Conservation (phyloP, 108 stramenopile species). For the Cylindrotheca closterium region DNA sequence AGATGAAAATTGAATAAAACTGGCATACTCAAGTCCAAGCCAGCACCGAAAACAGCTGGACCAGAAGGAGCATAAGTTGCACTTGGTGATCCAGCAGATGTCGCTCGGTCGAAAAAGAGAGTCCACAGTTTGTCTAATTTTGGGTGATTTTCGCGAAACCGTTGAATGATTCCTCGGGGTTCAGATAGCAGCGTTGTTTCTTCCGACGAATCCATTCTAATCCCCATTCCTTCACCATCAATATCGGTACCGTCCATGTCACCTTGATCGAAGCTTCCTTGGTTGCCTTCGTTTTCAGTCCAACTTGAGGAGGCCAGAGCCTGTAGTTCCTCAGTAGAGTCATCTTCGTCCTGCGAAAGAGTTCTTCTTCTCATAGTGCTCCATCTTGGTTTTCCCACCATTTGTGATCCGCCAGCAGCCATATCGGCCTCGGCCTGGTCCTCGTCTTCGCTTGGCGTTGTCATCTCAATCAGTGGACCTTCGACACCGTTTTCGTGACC, state of each 20-base stretch:
- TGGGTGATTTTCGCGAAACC: conserved; percentile 44
- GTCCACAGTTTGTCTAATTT: conserved; percentile 37
- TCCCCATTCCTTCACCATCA: no score
- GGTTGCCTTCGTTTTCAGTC: no score
- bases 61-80: conserved; percentile 85
- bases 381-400: no score
- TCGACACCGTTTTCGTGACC: conserved; percentile 39
- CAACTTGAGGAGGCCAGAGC: no score
- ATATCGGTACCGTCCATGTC: no score
- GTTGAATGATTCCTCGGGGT: conserved; percentile 14
- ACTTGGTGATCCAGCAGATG: conserved; percentile 36
- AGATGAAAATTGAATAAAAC: conserved; percentile 89
- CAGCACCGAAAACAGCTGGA: conserved; percentile 80
- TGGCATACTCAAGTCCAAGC: conserved; percentile 79
- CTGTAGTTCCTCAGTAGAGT: no score
- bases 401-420: conserved; percentile 28
- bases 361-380: no score
- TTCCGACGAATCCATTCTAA: no score
- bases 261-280: no score
- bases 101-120: conserved; percentile 45
- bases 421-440: conserved; percentile 29
- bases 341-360: no score
- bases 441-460: background rate
- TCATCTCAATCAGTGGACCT: conserved; percentile 27
- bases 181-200: background rate